phyloP scores from a whole-genome alignment of 768 basidiomycete species.

The Rickenella mellea region DNA sequence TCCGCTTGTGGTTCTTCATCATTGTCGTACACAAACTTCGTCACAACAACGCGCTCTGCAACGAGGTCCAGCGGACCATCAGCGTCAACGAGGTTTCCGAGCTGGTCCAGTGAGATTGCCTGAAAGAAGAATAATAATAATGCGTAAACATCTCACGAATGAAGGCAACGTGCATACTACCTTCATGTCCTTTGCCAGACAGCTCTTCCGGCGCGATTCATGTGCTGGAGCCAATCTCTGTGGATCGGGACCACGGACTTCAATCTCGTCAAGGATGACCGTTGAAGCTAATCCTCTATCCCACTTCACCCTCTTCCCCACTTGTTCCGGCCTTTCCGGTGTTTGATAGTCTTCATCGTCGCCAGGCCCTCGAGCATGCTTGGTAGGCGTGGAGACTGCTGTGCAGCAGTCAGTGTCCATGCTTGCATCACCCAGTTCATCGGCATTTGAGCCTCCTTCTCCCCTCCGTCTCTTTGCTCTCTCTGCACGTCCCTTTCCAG shows the following conservation, averaged over 20 bases:
- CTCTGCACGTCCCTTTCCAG: conserved; percentile 39
- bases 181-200: conserved; percentile 59
- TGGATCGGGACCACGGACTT: conserved; percentile 42
- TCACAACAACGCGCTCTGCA: conserved; percentile 59
- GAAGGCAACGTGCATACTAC: conserved; percentile 23
- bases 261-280: conserved; percentile 54
- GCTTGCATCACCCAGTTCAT: conserved; percentile 15
- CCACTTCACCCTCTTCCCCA: conserved; percentile 67
- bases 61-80: conserved; percentile 50
- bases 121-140: conserved; percentile 17
- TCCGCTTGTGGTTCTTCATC: conserved; percentile 25
- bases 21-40: conserved; percentile 75
- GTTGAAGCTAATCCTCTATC: conserved; percentile 55
- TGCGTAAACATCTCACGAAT: conserved; percentile 6
- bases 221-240: conserved; percentile 19
- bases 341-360: conserved; percentile 78
- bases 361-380: conserved; percentile 60
- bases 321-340: conserved; percentile 35
- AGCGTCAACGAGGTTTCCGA: conserved; percentile 61
- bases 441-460: conserved; percentile 20
- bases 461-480: conserved; percentile 48
- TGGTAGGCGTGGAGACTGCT: conserved; percentile 8
- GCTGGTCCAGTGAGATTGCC: conserved; percentile 53
- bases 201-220: conserved; percentile 41
- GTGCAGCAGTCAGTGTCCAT: background rate